A percentile compares a stretch with the other conserved stretches of the same genome.
Evolutionary conservation across 1,139 yeast species (phyloP).

Genomic region (Sugiyamaella novakii): DNA sequence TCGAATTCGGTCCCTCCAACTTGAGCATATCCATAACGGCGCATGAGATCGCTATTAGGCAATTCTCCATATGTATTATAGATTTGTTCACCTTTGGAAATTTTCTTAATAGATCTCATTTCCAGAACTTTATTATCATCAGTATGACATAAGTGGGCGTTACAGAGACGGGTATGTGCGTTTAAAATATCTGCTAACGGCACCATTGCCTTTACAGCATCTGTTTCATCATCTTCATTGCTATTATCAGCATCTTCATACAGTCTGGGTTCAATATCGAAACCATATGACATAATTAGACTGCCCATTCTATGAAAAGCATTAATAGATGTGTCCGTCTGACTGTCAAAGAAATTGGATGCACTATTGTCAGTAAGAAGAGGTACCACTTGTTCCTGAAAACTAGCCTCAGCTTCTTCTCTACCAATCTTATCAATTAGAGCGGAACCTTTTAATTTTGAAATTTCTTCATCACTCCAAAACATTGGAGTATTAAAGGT

Average conservation of each 20-base stretch:
- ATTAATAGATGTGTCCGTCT: constrained; percentile 48
- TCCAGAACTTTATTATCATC: constrained; percentile 50
- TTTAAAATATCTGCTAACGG: constrained; percentile 90
- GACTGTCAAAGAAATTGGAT: constrained; percentile 23
- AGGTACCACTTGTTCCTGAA: constrained; percentile 44
- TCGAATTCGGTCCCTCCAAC: constrained; percentile 72
- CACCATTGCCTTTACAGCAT: constrained; percentile 77
- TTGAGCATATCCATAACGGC: constrained; percentile 93
- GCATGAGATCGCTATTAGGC: constrained; percentile 82
- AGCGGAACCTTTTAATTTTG: constrained; percentile 64
- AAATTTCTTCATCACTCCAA: constrained; percentile 63
- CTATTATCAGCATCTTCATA: constrained; percentile 42
- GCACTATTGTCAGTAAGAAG: constrained; percentile 27
- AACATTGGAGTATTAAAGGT: constrained; percentile 72
- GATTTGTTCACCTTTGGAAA: constrained; percentile 68
- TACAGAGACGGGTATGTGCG: constrained; percentile 77
- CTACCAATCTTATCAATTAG: constrained; percentile 71
- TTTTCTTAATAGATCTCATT: constrained; percentile 69
- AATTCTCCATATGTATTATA: constrained; percentile 89
- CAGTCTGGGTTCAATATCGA: constrained; percentile 50
- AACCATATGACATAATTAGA: constrained; percentile 65
- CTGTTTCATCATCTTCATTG: constrained; percentile 46
- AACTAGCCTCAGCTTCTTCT: constrained; percentile 65
- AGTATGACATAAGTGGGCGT: constrained; percentile 60
- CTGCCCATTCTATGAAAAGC: constrained; percentile 75